A percentile compares a stretch with the other conserved stretches of the same genome.
phyloP scores from a whole-genome alignment of 768 basidiomycete species.

The Phanerochaete sordida region DNA sequence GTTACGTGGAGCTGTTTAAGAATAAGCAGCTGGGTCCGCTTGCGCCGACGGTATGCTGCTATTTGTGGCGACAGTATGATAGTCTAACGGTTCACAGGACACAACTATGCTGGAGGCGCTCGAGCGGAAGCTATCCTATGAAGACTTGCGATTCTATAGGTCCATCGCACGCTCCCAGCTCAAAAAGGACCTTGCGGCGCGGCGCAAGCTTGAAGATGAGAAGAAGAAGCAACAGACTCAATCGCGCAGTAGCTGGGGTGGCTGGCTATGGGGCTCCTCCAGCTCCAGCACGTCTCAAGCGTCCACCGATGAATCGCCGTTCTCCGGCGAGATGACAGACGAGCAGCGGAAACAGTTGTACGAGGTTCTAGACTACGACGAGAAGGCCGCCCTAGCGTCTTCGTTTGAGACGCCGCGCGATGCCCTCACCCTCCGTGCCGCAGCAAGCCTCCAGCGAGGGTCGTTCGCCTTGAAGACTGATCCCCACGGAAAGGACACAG shows the following conservation, averaged over 20 bases:
- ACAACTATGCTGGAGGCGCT: slow-evolving; percentile 51
- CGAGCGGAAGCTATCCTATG: slow-evolving; percentile 84
- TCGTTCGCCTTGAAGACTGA: slow-evolving; percentile 81
- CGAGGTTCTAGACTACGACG: slow-evolving; percentile 88
- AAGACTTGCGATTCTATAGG: slow-evolving; percentile 95
- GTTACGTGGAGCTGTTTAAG: slow-evolving; percentile 83
- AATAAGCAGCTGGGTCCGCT: slow-evolving; percentile 59
- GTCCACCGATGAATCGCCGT: slow-evolving; percentile 48
- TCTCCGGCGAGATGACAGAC: slow-evolving; percentile 75
- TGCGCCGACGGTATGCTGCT: slow-evolving; percentile 47
- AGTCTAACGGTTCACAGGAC: slow-evolving; percentile 38
- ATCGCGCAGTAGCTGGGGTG: slow-evolving; percentile 52
- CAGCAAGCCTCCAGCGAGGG: slow-evolving; percentile 80
- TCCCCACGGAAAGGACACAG: slow-evolving; percentile 56
- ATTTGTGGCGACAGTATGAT: background rate
- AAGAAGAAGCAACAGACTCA: slow-evolving; percentile 51
- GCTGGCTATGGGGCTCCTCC: slow-evolving; percentile 84
- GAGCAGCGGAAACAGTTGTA: slow-evolving; percentile 90
- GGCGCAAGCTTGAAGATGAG: slow-evolving; percentile 64
- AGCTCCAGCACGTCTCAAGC: slow-evolving; percentile 39
- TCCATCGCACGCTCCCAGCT: slow-evolving; percentile 89
- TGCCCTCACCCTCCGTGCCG: slow-evolving; percentile 72
- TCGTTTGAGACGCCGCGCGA: slow-evolving; percentile 73
- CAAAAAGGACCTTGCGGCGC: slow-evolving; percentile 76
- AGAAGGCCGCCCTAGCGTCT: slow-evolving; percentile 69